Evolutionary conservation across 139 green algal genomes (phyloP), one percentile per base, ranked within the genome.

Genomic region (Coelastrella sp.): DNA sequence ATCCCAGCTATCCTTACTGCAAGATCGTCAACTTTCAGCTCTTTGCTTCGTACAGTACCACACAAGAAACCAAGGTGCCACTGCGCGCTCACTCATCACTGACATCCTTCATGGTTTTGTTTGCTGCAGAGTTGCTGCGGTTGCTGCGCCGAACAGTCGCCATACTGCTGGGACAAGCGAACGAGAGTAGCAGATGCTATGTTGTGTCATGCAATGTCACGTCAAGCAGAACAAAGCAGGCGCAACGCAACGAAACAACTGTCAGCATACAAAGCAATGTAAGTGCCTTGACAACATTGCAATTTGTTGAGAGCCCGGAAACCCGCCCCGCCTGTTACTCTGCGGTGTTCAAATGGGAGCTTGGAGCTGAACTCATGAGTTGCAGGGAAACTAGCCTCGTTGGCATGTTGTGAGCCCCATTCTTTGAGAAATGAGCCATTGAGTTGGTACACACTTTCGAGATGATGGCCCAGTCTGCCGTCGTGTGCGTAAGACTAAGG

Each of bases 401-500:
- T n/a, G n/a, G n/a, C n/a, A n/a, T n/a, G n/a, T n/a, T n/a, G n/a
- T n/a, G n/a, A n/a, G n/a, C n/a, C n/a, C n/a, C n/a, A n/a, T n/a
- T n/a, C n/a, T n/a, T n/a, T n/a, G n/a, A n/a, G n/a, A n/a, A n/a
- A n/a, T n/a, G n/a, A n/a, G n/a, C n/a, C n/a, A n/a, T n/a, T n/a
- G n/a, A n/a, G n/a, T n/a, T n/a, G n/a, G n/a, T n/a, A n/a, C n/a
- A n/a, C n/a, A n/a, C n/a, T n/a, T n/a, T n/a, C n/a, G n/a, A 32
- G 27, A 67, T 81, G 75, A 37, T 71, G 69, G 37, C 17, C 34
- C 75, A 82, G 53, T 51, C 59, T 11, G 88, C 83, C 2, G 71
- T 66, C 0, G 87, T 90, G 1, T 63, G 68, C 13, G 87, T 85
- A 4, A 85, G 87, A n/a, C 81, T 90, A 48, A 48, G 87, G 25